These are phyloP conservation scores for Solanum hybrid DNA, from an alignment of 305 asterid genomes.

Conservation along the genomic window DNA sequence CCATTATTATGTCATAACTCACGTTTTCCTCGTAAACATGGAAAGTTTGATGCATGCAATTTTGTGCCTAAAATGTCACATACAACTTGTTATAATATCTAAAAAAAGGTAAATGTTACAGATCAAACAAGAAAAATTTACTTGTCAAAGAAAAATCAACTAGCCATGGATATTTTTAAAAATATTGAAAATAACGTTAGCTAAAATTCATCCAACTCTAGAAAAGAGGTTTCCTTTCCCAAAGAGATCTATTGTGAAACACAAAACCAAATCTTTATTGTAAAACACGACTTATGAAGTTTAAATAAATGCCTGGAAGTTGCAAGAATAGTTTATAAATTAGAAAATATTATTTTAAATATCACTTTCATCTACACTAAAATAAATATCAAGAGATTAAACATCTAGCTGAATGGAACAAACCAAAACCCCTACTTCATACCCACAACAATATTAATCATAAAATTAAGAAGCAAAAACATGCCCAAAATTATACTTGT, in stretches of 20 bases:
- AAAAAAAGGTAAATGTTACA: not conserved
- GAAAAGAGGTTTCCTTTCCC: no score
- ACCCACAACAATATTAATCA: not conserved
- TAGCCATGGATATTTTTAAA: not conserved
- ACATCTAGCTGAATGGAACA: no score
- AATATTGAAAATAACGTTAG: not conserved
- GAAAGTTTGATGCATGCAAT: not conserved
- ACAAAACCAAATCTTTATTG: not conserved
- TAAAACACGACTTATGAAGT: no score
- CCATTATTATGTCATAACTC: not conserved
- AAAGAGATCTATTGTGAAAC: not conserved
- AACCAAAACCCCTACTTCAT: not conserved
- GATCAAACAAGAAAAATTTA: not conserved
- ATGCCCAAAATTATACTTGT: not conserved
- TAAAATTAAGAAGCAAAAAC: not conserved
- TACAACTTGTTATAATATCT: not conserved
- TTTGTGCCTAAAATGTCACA: not conserved
- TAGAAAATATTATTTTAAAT: not conserved
- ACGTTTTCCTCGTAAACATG: not conserved
- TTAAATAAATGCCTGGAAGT: not conserved
- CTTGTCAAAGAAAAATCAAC: not conserved
- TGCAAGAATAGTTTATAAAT: not conserved
- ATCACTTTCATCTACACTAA: not conserved
- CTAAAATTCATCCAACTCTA: not conserved
- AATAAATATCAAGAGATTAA: not conserved